These are phyloP conservation scores for Licmophora abbreviata DNA, from an alignment of 108 stramenopile genomes.

Conservation along the genomic window DNA sequence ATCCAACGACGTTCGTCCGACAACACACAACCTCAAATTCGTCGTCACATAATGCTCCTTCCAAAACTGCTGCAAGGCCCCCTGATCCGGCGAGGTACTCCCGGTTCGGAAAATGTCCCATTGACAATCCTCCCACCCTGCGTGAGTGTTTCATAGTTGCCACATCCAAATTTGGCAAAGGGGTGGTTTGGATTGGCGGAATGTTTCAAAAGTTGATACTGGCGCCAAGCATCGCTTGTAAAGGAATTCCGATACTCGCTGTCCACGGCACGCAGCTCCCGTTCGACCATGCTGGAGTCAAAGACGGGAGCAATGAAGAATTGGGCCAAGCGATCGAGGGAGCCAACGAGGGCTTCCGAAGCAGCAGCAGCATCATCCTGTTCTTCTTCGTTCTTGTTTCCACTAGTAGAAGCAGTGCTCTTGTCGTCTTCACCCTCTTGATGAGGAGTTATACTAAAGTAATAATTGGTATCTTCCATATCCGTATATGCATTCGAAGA, in stretches of 20 bases:
- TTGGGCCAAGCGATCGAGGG: slow-evolving; percentile 90
- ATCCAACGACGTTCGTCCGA: slow-evolving; percentile 77
- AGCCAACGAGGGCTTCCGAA: slow-evolving; percentile 65
- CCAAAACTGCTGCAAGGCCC: slow-evolving; percentile 63
- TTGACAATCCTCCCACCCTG: slow-evolving; percentile 38
- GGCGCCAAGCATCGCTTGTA: slow-evolving; percentile 90
- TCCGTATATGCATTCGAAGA: slow-evolving; percentile 94
- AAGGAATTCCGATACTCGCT: slow-evolving; percentile 92
- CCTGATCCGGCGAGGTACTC: slow-evolving; percentile 25
- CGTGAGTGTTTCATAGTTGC: slow-evolving; percentile 88
- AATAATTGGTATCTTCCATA: slow-evolving; percentile 93
- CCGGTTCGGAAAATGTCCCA: slow-evolving; percentile 23
- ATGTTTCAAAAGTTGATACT: slow-evolving; percentile 75
- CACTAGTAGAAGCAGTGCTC: too few relatives aligned
- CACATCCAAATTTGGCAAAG: slow-evolving; percentile 91
- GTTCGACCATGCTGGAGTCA: slow-evolving; percentile 70
- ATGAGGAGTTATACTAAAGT: slow-evolving; percentile 80
- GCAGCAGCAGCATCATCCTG: slow-evolving; percentile 15
- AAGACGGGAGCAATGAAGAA: slow-evolving; percentile 97
- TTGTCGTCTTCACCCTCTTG: slow-evolving; percentile 5
- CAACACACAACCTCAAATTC: slow-evolving; percentile 84
- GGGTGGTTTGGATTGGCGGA: slow-evolving; percentile 58
- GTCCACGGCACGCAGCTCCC: slow-evolving; percentile 94
- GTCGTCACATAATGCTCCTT: slow-evolving; percentile 78
- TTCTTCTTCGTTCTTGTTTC: slow-evolving; percentile 12